Percentiles rank a stretch among this genome's conserved stretches.
These are phyloP conservation scores for Pestalotiopsis sp. DNA, from an alignment of 2,329 filamentous ascomycete genomes.

Conservation along the genomic window DNA sequence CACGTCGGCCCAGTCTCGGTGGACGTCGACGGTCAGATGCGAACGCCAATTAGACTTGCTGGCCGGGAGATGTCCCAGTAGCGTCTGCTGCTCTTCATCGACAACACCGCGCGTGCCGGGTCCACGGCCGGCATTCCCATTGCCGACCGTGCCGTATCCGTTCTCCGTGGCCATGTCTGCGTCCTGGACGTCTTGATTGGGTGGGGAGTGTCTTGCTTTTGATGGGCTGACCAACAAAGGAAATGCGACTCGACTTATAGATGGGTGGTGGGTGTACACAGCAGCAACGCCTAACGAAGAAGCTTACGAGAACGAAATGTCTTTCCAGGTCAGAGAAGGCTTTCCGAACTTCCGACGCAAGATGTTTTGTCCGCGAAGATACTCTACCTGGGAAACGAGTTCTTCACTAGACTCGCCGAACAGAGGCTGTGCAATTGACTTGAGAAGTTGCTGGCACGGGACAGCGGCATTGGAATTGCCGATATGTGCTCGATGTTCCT, in stretches of 20 bases:
- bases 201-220: not conserved
- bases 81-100: slow-evolving; percentile 35
- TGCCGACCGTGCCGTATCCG: slow-evolving; percentile 26
- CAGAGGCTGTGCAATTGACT: not conserved
- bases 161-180: slow-evolving; percentile 25
- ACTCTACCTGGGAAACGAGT: not conserved
- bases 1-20: slow-evolving; percentile 64
- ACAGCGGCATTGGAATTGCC: not conserved
- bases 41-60: slow-evolving; percentile 28
- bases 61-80: slow-evolving; percentile 22
- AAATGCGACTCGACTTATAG: not conserved
- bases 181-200: not conserved
- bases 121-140: slow-evolving; percentile 14
- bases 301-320: not conserved
- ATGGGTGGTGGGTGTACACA: not conserved
- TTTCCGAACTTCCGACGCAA: not conserved
- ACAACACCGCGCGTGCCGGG: slow-evolving; percentile 19
- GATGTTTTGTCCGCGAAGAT: not conserved
- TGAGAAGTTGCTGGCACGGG: not conserved
- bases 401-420: not conserved
- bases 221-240: not conserved
- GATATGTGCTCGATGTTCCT: not conserved
- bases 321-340: not conserved
- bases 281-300: not conserved
- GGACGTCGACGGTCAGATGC: slow-evolving; percentile 47